phyloP scores from a whole-genome alignment of 1,139 yeast species.

The Yamadazyma aaseri region DNA sequence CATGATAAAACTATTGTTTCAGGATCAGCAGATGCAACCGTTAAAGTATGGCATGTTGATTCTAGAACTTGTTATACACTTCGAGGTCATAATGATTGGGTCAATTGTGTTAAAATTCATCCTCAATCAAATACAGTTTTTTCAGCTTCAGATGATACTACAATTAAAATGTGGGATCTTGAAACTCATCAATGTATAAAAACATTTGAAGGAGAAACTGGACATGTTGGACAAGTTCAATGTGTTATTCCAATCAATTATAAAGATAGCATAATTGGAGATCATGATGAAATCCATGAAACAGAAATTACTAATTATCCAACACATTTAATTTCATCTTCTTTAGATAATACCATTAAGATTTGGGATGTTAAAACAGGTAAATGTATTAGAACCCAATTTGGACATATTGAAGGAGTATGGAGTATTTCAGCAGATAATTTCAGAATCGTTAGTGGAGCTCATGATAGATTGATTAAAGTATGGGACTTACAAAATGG shows the following conservation, averaged over 20 bases:
- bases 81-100: slow-evolving; percentile 92
- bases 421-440: slow-evolving; percentile 97
- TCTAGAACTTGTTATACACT: slow-evolving; percentile 88
- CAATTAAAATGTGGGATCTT: slow-evolving; percentile 94
- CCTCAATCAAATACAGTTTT: slow-evolving; percentile 74
- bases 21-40: slow-evolving; percentile 89
- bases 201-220: slow-evolving; percentile 73
- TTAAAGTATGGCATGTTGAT: slow-evolving; percentile 95
- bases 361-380: slow-evolving; percentile 90
- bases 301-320: slow-evolving; percentile 41
- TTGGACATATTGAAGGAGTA: slow-evolving; percentile 97
- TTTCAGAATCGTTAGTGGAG: slow-evolving; percentile 89
- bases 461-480: slow-evolving; percentile 86
- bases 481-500: slow-evolving; percentile 97
- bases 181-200: slow-evolving; percentile 74
- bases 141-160: slow-evolving; percentile 88
- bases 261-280: slow-evolving; percentile 49
- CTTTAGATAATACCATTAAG: slow-evolving; percentile 90
- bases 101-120: slow-evolving; percentile 85
- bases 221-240: slow-evolving; percentile 87
- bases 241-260: slow-evolving; percentile 82
- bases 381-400: slow-evolving; percentile 85
- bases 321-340: slow-evolving; percentile 81
- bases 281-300: slow-evolving; percentile 16
- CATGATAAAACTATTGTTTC: slow-evolving; percentile 81